Conservation (phyloP, 2,329 filamentous ascomycete species). For the Penicillium thymicola region DNA sequence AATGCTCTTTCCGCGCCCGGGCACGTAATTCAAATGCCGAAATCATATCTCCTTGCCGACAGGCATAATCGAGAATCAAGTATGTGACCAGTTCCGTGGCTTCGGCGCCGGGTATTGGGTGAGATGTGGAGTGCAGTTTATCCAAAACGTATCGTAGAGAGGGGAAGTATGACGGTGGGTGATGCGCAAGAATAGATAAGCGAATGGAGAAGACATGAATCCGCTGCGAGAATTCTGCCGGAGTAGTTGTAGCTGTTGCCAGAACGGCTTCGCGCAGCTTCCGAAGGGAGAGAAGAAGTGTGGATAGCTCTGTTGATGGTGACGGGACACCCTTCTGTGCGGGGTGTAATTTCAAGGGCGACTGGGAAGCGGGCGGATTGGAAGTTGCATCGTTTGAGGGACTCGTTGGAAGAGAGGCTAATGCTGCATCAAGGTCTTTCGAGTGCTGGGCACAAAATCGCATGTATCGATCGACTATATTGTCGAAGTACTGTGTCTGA, state of each 20-base stretch:
- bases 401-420: constrained; percentile 59
- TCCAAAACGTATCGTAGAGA: constrained; percentile 77
- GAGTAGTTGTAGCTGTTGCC: constrained; percentile 63
- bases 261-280: constrained; percentile 90
- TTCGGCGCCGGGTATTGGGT: constrained; percentile 68
- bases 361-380: constrained; percentile 37
- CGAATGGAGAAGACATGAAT: constrained; percentile 91
- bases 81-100: constrained; percentile 77
- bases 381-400: constrained; percentile 38
- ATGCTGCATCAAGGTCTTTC: constrained; percentile 70
- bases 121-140: constrained; percentile 60
- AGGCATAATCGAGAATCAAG: constrained; percentile 82
- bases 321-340: constrained; percentile 31
- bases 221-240: constrained; percentile 78
- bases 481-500: constrained; percentile 82
- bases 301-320: constrained; percentile 63
- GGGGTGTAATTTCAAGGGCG: constrained; percentile 19
- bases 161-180: constrained; percentile 86
- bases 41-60: constrained; percentile 70
- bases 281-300: constrained; percentile 77
- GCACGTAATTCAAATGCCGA: constrained; percentile 68
- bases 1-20: constrained; percentile 48
- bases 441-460: constrained; percentile 76
- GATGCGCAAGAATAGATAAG: constrained; percentile 72
- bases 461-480: constrained; percentile 85